Evolutionary conservation across 345 rosid species (phyloP).

Genomic region (Carallia brachiata): DNA sequence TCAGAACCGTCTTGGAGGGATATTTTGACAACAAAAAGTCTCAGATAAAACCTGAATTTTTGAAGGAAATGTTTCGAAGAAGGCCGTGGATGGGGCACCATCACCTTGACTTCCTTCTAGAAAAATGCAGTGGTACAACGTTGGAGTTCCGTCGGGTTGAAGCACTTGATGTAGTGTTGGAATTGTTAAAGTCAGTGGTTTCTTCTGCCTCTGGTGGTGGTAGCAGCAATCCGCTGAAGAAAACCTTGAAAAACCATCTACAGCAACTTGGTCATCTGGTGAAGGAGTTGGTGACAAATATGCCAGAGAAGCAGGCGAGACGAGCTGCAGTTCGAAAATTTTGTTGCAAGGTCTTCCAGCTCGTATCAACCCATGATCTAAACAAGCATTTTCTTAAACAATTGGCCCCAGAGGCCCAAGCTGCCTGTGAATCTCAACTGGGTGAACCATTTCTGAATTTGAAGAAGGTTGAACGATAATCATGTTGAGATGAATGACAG

Average conservation of each 20-base stretch:
- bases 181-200: slow-evolving; percentile 53
- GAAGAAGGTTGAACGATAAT: slow-evolving; percentile 36
- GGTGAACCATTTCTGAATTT: slow-evolving; percentile 56
- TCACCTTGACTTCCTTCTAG: slow-evolving; percentile 60
- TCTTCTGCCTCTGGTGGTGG: slow-evolving; percentile 36
- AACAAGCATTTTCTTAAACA: slow-evolving; percentile 60
- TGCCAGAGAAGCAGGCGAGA: slow-evolving; percentile 75
- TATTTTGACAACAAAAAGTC: slow-evolving; percentile 75
- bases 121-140: slow-evolving; percentile 54
- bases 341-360: slow-evolving; percentile 58
- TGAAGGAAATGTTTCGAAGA: slow-evolving; percentile 75
- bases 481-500: background rate
- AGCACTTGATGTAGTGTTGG: slow-evolving; percentile 70
- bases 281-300: slow-evolving; percentile 53
- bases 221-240: slow-evolving; percentile 45
- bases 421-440: slow-evolving; percentile 69
- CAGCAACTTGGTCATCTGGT: slow-evolving; percentile 49
- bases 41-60: slow-evolving; percentile 67
- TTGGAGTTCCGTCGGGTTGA: slow-evolving; percentile 77
- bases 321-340: slow-evolving; percentile 70
- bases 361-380: slow-evolving; percentile 47
- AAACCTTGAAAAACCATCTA: slow-evolving; percentile 49
- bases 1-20: slow-evolving; percentile 45
- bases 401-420: slow-evolving; percentile 47
- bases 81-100: slow-evolving; percentile 66